Evolutionary conservation across 2,329 filamentous ascomycete genomes (phyloP).

Genomic region (Arthrinium puccinioides): DNA sequence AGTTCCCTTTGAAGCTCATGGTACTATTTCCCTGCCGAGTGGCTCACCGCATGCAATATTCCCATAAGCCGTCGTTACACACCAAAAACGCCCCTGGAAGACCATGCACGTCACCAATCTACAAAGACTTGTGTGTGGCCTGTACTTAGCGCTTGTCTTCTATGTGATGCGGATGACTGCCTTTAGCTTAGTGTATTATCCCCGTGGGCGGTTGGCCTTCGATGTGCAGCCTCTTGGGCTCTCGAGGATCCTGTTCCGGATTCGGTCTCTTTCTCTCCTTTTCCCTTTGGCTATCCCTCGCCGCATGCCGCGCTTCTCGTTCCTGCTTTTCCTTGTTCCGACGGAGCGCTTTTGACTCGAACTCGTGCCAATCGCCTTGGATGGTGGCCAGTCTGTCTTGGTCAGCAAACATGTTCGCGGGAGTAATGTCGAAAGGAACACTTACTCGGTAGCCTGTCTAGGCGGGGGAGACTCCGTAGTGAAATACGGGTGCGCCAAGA

Average conservation of each 20-base stretch:
- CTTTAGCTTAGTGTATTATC: too few species aligned
- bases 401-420: conserved; percentile 21
- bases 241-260: conserved; percentile 13
- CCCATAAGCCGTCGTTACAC: too few species aligned
- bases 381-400: conserved; percentile 61
- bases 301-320: conserved; percentile 40
- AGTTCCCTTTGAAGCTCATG: too few species aligned
- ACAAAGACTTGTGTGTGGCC: too few species aligned
- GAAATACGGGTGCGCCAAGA: conserved; percentile 86
- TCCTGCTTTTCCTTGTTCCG: conserved; percentile 75
- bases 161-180: too few species aligned
- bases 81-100: too few species aligned
- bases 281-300: conserved; percentile 29
- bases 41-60: too few species aligned
- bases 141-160: too few species aligned
- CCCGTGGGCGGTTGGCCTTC: conserved; percentile 13
- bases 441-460: conserved; percentile 74
- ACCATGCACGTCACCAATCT: too few species aligned
- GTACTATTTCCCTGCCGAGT: too few species aligned
- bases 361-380: conserved; percentile 96
- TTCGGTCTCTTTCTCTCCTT: conserved; percentile 20
- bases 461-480: conserved; percentile 70
- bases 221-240: conserved; percentile 19
- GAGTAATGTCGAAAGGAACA: conserved; percentile 17
- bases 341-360: conserved; percentile 89